Evolutionary conservation across 176 grass and related monocot species (phyloP).

Genomic region (Carex kokanica): DNA sequence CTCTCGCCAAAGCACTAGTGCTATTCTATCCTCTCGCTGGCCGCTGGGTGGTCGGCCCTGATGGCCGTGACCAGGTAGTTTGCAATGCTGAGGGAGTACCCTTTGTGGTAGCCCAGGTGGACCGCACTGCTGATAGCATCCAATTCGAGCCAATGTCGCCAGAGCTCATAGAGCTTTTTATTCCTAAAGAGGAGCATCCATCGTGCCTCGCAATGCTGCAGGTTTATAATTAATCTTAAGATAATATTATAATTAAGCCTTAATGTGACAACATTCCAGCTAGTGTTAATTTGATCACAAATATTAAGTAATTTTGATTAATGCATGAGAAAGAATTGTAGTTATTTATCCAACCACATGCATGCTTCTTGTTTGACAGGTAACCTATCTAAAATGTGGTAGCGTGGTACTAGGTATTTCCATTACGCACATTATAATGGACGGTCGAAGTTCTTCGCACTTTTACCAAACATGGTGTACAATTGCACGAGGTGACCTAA

Average conservation of each 20-base stretch:
- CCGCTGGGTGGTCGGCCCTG: conserved; percentile 9
- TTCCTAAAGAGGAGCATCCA: conserved; percentile 37
- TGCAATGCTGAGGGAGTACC: conserved; percentile 61
- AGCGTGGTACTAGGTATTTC: conserved; percentile 1
- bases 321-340: no score
- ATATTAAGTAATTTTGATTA: no score
- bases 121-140: conserved; percentile 42
- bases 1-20: conserved; percentile 52
- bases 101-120: conserved; percentile 39
- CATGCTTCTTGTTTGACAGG: neutral
- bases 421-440: neutral
- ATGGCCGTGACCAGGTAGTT: conserved; percentile 43
- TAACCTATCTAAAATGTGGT: conserved; percentile 18
- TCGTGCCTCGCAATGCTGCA: conserved; percentile 1
- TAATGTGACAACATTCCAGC: no score
- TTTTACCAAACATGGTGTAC: conserved; percentile 5
- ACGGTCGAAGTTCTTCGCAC: neutral
- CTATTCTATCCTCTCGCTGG: conserved; percentile 66
- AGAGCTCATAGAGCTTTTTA: conserved; percentile 47
- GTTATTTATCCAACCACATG: no score
- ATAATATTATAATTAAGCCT: no score
- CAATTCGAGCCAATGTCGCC: conserved; percentile 42
- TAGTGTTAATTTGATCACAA: no score
- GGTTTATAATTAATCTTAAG: neutral
- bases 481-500: neutral